Evolutionary conservation across 83 land plant genomes (phyloP), one percentile per base, ranked within the genome.

Genomic region (Thuja plicata): DNA sequence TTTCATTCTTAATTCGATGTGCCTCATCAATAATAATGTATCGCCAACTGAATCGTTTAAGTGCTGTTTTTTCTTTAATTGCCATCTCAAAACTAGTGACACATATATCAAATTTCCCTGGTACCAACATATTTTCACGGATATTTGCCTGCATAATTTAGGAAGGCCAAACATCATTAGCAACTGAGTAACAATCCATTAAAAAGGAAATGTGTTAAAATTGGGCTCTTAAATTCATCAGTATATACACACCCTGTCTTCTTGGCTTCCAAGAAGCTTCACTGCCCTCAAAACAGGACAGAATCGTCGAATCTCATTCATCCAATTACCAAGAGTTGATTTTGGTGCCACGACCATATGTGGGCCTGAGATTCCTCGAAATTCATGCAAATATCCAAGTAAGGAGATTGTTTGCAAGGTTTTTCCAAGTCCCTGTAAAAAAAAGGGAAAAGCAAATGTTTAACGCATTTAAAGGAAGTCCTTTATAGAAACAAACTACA

Each of bases 1-100:
- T 97, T 87, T 98, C 99, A 90, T 98, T 98, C 90, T 98, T 98
- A 24, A 98, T 98, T 37, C 99, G 94, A 91, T 98, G 99, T 21
- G 99, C 99, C 90, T 98, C 99, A 90, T 98, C 99, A 89, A 98
- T 98, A 12, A 98, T 97, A 54, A 98, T 95, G 89, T 98, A 98
- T 32, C 99, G 97, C 99, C 99, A 98, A 88, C 98, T 97, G 88
- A 98, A 98, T 27, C 96, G 95, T 48, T 95, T 93, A 52, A 98
- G 89, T 37, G 95, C 86, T 62, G 96, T 90, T 88, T 96, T 97
- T 89, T 98, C 99, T 89, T 97, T 98, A 66, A 98, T 98, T 12
- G 99, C 99, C 99, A 97, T 98, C 91, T 98, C 99, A 94, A 95
- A 98, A 89, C 99, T 98, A 85, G 99, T 98, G 19, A 98, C 98